Evolutionary conservation across 139 green algal species (phyloP), one percentile per base, ranked within the genome.

Genomic region (Haematococcus sp.): DNA sequence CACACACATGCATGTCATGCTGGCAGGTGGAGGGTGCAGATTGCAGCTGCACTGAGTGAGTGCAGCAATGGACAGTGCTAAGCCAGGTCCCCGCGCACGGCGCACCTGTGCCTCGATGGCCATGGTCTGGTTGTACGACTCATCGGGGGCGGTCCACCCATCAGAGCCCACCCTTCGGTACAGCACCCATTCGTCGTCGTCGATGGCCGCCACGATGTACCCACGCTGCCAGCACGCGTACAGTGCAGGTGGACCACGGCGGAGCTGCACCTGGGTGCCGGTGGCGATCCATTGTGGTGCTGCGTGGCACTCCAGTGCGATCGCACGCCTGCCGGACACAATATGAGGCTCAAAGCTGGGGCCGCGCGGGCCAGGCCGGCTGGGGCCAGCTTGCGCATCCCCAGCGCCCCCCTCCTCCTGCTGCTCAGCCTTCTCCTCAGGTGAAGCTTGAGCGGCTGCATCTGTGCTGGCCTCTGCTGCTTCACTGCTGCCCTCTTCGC

Each of bases 221-320:
- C 58, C 58, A 16, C n/a, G 58, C 58, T 40, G 58, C 58, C 58
- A 65, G 11, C 28, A 22, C n/a, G n/a, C n/a, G n/a, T 65, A 65
- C 11, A 35, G 58, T 9, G 58, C 58, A 3, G n/a, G n/a, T 16
- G 58, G 58, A 34, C 58, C 58, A 16, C 58, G 23, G 4, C 25
- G 17, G 23, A 65, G n/a, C 58, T 65, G n/a, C 58, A 65, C 17
- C 23, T 25, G 11, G 5, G 52, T 11, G 52, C 23, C 4, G 4
- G 9, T 20, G 7, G 52, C 22, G 7, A 65, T n/a, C n/a, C 34
- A n/a, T n/a, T 65, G 58, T n/a, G 28, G 58, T 4, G 23, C 25
- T 2, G 17, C 9, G n/a, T 22, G 4, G n/a, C 23, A 30, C 58
- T 65, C 58, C 25, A 65, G n/a, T 16, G 22, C 40, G 40, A 49